Evolutionary conservation across 1,284 basidiomycete species (phyloP), one percentile per base, ranked within the genome.

Genomic region (Hortiboletus rubellus): DNA sequence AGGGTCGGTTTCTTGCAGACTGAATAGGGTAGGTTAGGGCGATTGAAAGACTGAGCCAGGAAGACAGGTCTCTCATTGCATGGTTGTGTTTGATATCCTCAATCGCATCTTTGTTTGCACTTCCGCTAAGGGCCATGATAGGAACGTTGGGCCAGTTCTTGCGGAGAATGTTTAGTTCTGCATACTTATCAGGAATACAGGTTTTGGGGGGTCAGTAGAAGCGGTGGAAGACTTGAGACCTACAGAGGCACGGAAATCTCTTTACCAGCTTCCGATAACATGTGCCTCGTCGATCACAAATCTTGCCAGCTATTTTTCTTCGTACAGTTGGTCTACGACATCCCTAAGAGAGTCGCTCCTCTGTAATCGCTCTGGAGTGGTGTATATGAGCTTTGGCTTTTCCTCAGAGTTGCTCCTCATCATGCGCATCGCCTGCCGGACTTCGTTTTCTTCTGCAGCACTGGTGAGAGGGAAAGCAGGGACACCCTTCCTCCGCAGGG

Each of bases 251-350:
- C 93, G 84, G 67, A 95, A 95, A 66, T 92, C 87, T 65, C 91
- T 84, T 7, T 93, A 92, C 92, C 91, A 94, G 17, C 86, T 84
- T 5, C 81, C 84, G 53, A 98, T 92, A 71, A 94, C 95, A 71
- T 99, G 97, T 2, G 95, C 96, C 69, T 99, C 96, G 69, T 99
- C 97, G 53, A 98, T 83, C 1, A 98, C 94, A 69, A 99, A 97
- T 30, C 96, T 82, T 7, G 94, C 94, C 33, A 99, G 73, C 57
- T 82, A 75, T 4, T 80, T 76, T 14, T 76, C 70, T 2, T 73
- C 64, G 64, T 92, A 79, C 5, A 98, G 77, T 36, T 76, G 72
- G 15, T 72, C 63, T 22, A 98, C 72, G 22, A 89, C 81, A 9
- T 70, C 72, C 63, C 78, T 80, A 58, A 92, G 82, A n/a, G 70